A percentile compares a stretch with the other conserved stretches of the same genome.
Conservation (phyloP, 257 asterid species). For the Knoxia roxburghii region DNA sequence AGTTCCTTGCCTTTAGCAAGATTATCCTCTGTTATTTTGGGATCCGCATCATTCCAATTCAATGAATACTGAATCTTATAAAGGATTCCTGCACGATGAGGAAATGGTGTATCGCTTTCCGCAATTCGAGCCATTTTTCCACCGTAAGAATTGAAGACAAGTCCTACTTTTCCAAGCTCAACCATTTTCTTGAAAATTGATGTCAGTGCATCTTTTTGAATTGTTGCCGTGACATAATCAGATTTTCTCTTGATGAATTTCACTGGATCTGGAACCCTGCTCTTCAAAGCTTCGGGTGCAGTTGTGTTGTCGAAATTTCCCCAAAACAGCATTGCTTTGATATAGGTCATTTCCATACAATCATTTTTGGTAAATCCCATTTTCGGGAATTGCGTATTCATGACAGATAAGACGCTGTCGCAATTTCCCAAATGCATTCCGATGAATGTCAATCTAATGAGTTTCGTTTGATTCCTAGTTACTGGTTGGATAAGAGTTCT, state of each 20-base stretch:
- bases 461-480: too few relatives aligned
- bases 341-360: neutral
- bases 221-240: neutral
- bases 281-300: neutral
- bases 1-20: too few relatives aligned
- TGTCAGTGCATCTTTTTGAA: neutral
- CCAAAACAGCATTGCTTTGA: neutral
- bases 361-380: neutral
- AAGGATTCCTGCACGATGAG: too few relatives aligned
- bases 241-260: constrained; percentile 4
- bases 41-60: too few relatives aligned
- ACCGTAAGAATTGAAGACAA: too few relatives aligned
- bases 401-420: neutral
- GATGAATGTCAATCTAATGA: too few relatives aligned
- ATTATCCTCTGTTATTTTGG: too few relatives aligned
- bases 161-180: too few relatives aligned
- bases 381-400: neutral
- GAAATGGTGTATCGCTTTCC: too few relatives aligned
- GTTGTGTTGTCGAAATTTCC: neutral
- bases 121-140: too few relatives aligned
- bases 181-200: neutral
- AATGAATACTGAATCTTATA: too few relatives aligned
- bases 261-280: neutral
- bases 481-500: too few relatives aligned
- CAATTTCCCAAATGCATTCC: neutral